Evolutionary conservation across 1,139 yeast species (phyloP), one percentile per base, ranked within the genome.

Genomic region (Lodderomyces metapsilosis): DNA sequence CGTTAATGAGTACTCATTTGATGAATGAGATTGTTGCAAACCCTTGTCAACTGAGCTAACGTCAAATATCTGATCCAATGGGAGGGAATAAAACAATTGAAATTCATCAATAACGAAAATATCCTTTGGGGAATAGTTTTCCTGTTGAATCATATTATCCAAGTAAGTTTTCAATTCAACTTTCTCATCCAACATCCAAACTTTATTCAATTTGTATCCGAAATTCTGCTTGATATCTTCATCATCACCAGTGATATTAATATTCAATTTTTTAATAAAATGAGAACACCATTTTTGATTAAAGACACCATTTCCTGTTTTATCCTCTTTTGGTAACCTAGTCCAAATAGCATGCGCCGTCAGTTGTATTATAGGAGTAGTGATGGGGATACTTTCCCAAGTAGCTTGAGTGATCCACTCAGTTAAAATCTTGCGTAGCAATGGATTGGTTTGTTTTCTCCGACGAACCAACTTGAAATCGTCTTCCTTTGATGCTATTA

Each of bases 371-470:
- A 80, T 78, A 0, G 85, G 84, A 0, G 82, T 74, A 0, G 85
- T 78, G 6, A 81, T 74, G 2, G 87, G 87, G 22, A 80, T 78
- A 37, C 73, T 74, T 54, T 80, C 84, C 87, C 88, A 81, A 1
- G 76, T 72, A 18, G 82, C 78, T 54, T 81, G 87, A 1, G 84
- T 75, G 38, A 81, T 78, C 87, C 87, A 82, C 57, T 82, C 87
- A 8, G 82, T 74, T 36, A 82, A 58, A 5, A 81, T 80, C 38
- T 74, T 70, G 38, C 87, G 62, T 13, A 82, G 63, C 12, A 81
- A 56, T 4, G 82, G 79, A 51, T 82, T 81, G 25, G 78, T 62
- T 33, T 78, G 75, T 43, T 78, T 77, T 45, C 87, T 58, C 43
- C 84, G 62, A 48, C 85, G 60, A 24, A 76, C 76, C 46, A 74